Evolutionary conservation across 2,329 filamentous ascomycete genomes (phyloP).

Genomic region (Pseudogymnoascus sp.): DNA sequence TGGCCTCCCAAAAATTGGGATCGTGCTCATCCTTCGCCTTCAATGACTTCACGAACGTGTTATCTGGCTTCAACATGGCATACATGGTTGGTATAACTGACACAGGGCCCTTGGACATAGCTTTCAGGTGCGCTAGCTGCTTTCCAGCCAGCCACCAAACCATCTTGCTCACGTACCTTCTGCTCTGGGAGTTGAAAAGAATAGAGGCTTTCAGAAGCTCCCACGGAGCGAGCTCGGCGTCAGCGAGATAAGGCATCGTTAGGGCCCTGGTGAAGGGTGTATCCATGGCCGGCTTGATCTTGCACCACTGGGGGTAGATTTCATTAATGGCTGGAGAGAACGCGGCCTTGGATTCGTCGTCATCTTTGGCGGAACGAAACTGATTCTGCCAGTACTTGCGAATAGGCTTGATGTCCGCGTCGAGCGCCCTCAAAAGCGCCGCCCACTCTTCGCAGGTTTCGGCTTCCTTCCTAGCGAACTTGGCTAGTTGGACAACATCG

Average conservation of each 20-base stretch:
- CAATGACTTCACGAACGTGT: slow-evolving; percentile 12
- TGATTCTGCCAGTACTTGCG: slow-evolving; percentile 14
- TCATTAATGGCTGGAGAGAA: slow-evolving; percentile 11
- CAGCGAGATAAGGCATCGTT: slow-evolving; percentile 9
- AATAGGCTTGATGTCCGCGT: slow-evolving; percentile 11
- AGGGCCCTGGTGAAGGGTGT: slow-evolving; percentile 15
- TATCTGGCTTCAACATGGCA: slow-evolving; percentile 16
- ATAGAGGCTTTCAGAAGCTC: slow-evolving; percentile 38
- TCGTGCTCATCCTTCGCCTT: slow-evolving; percentile 3
- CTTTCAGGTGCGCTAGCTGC: slow-evolving; percentile 23
- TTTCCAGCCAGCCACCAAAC: slow-evolving; percentile 25
- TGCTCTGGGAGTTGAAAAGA: slow-evolving; percentile 17
- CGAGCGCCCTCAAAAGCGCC: slow-evolving; percentile 13
- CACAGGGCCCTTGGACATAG: slow-evolving; percentile 3
- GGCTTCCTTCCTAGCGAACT: slow-evolving; percentile 11
- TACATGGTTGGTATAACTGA: slow-evolving; percentile 16
- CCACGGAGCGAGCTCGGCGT: slow-evolving; percentile 30
- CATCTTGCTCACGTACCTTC: slow-evolving; percentile 9
- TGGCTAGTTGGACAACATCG: slow-evolving; percentile 18
- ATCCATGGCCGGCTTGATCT: slow-evolving; percentile 20
- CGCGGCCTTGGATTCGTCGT: slow-evolving; percentile 1
- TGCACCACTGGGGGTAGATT: slow-evolving; percentile 16
- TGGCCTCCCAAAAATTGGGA: background rate
- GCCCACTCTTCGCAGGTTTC: slow-evolving; percentile 11
- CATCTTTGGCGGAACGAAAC: background rate